Percentiles rank a stretch among this genome's conserved stretches.
These are phyloP conservation scores for Filosporella fistucella DNA, from an alignment of 495 filamentous ascomycete genomes.

Conservation along the genomic window DNA sequence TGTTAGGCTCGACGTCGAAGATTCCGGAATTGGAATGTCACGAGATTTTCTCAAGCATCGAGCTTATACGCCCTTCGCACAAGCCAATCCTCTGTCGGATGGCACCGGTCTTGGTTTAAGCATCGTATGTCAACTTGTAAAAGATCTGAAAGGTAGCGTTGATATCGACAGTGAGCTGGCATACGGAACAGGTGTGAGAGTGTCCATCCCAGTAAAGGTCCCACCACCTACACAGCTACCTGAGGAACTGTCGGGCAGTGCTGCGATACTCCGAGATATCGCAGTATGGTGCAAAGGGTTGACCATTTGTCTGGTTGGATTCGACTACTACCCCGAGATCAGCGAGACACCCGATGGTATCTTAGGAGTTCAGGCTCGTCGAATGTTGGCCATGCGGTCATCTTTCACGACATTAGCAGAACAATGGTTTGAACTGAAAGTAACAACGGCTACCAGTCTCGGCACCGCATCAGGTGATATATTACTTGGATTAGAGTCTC, in stretches of 20 bases:
- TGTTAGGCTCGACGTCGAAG: conserved; percentile 10
- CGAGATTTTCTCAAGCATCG: conserved; percentile 57
- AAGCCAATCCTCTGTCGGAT: conserved; percentile 58
- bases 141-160: conserved; percentile 52
- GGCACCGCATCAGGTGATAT: conserved; percentile 6
- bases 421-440: conserved; percentile 13
- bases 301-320: conserved; percentile 11
- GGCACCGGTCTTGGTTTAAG: conserved; percentile 64
- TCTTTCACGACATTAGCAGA: neutral
- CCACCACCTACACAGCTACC: neutral
- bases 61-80: conserved; percentile 50
- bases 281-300: conserved; percentile 4
- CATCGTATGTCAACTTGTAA: conserved; percentile 60
- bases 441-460: neutral
- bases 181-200: conserved; percentile 6
- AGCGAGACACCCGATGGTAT: conserved; percentile 6
- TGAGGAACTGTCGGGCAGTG: neutral
- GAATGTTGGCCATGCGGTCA: conserved; percentile 3
- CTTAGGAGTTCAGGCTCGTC: neutral
- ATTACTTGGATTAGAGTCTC: conserved; percentile 2
- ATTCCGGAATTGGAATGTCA: conserved; percentile 49
- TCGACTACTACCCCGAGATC: conserved; percentile 6
- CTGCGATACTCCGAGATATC: neutral
- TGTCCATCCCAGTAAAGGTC: neutral
- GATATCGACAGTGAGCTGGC: conserved; percentile 33